Evolutionary conservation across 345 rosid genomes (phyloP).

Genomic region (Brassica cretica): DNA sequence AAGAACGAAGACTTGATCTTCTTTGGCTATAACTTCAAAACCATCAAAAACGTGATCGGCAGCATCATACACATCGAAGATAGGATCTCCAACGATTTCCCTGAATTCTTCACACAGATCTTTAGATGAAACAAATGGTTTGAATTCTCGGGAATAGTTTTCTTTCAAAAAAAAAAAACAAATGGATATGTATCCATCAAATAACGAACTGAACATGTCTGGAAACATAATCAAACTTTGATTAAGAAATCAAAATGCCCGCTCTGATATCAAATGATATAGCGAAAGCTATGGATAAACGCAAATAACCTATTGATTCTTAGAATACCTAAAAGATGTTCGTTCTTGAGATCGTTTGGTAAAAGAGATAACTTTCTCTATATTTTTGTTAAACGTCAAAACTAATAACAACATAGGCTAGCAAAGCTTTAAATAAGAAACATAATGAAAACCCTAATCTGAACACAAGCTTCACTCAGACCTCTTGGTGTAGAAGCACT

Average conservation of each 20-base stretch:
- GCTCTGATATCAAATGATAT: neutral
- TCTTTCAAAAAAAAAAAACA: too few relatives aligned
- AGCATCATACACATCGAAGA: neutral
- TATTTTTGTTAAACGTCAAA: neutral
- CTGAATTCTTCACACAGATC: neutral
- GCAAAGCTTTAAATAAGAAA: neutral
- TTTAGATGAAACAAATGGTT: neutral
- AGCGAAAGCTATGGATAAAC: neutral
- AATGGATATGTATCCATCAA: too few relatives aligned
- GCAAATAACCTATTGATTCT: neutral
- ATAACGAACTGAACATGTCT: too few relatives aligned
- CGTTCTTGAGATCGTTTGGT: neutral
- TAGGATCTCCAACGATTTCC: too few relatives aligned
- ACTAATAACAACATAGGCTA: neutral
- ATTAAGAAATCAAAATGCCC: too few relatives aligned
- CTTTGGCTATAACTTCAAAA: too few relatives aligned
- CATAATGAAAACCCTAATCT: neutral
- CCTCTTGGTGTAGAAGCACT: too few relatives aligned
- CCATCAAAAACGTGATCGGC: neutral
- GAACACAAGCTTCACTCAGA: neutral
- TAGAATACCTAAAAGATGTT: too few relatives aligned
- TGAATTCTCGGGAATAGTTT: too few relatives aligned
- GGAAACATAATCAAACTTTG: too few relatives aligned
- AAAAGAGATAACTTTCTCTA: neutral
- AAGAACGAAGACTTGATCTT: too few relatives aligned